Evolutionary conservation across 495 filamentous ascomycete species (phyloP).

Genomic region (Zalerion maritima): DNA sequence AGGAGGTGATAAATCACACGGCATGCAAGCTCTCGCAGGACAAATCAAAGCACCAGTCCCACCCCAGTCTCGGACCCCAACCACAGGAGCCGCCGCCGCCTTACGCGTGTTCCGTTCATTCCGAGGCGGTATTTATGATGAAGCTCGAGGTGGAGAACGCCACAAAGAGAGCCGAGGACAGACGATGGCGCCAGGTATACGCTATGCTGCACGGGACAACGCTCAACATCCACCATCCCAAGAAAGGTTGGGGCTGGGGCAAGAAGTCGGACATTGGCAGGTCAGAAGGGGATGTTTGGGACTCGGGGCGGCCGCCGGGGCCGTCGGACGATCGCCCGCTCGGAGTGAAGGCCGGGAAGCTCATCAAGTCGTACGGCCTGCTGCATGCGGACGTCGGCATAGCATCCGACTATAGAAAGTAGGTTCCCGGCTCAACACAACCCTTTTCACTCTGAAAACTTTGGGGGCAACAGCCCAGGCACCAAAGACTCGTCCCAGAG

Average conservation of each 20-base stretch:
- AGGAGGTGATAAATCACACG: constrained; percentile 2
- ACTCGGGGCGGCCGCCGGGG: too few species aligned
- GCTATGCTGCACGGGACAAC: constrained; percentile 45
- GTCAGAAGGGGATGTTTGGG: too few species aligned
- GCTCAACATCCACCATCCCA: constrained; percentile 40
- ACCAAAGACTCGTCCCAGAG: neutral
- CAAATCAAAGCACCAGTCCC: neutral
- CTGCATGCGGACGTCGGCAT: constrained; percentile 53
- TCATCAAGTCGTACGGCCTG: constrained; percentile 43
- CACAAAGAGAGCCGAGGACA: constrained; percentile 34
- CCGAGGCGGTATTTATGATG: constrained; percentile 36
- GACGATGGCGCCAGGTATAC: constrained; percentile 41
- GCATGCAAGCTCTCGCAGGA: constrained; percentile 3
- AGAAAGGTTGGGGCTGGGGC: constrained; percentile 26
- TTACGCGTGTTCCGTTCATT: constrained; percentile 40
- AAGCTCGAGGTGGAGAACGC: constrained; percentile 46
- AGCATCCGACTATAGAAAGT: constrained; percentile 48
- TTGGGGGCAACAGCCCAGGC: constrained; percentile 6
- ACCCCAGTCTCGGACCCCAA: neutral
- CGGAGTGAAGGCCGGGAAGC: constrained; percentile 24
- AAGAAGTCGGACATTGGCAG: constrained; percentile 15
- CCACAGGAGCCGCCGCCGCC: constrained; percentile 28
- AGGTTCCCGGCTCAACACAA: constrained; percentile 7
- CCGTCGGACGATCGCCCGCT: constrained; percentile 26
- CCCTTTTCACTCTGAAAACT: constrained; percentile 9